Base-by-base conservation (phyloP, 768 basidiomycete species). In the Agaricus blazei region DNA sequence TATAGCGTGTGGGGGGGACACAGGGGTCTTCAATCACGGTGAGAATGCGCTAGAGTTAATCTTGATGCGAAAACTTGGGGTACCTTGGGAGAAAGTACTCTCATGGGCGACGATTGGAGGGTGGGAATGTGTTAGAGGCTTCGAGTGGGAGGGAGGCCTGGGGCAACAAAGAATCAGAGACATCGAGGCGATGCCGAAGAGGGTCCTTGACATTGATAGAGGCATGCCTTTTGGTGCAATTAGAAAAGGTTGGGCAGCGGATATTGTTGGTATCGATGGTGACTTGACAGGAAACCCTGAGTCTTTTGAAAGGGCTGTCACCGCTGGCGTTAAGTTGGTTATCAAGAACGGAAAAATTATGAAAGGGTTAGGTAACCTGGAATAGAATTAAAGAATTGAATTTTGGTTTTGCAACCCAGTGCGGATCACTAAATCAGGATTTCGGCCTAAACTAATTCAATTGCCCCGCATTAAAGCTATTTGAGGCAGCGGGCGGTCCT, bases 1-100 rank as follows among this genome's bases (percentile, higher is more conserved):
- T 51, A 73, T 87, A 50, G 82, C 82, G 6, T 81, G 80, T 62
- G 84, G 84, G 6, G 83, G 84, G 1, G 83, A 87, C 65, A 87
- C 84, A 2, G 85, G 84, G 8, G 76, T 77, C 2, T 87, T 86
- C 64, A 60, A 76, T 15, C 85, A 85, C 62, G 84, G 83, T 0
- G 68, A 74, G 58, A 87, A 87, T 61, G 75, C 79, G 27, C 66
- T 79, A 41, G 85, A 87, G 72, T 70, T 87, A 73, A 69, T 76
- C 60, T 64, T 85, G 29, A 85, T 86, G 86, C 76, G 78, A 12
- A 62, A 65, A 27, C 69, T 83, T 1, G 84, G 84, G 1, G 82
- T 80, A 23, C 67, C 70, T 26, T 81, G 79, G 78, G 65, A 67
- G 34, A 69, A 70, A 51, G 79, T 86, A 14, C 65, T 88, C 31